Conservation (phyloP, 306 rosid genomes). For the Cicer pinnatifidum region DNA sequence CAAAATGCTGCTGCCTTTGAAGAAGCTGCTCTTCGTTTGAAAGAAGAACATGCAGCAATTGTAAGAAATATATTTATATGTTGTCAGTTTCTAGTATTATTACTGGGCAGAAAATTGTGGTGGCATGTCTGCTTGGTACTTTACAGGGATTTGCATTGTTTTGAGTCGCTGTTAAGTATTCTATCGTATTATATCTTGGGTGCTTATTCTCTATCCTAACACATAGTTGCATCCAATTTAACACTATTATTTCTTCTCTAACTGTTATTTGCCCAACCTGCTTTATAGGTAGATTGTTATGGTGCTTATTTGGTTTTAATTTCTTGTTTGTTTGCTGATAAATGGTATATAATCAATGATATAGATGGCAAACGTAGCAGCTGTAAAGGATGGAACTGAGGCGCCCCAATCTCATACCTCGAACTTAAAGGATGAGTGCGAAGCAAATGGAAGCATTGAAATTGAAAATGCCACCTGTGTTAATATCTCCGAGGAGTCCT, state of each 20-base stretch:
- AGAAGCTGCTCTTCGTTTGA: slow-evolving; percentile 66
- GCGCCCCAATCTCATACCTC: slow-evolving; percentile 29
- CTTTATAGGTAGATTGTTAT: slow-evolving; percentile 20
- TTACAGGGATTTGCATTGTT: slow-evolving; percentile 23
- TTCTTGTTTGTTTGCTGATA: slow-evolving; percentile 25
- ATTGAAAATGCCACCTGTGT: slow-evolving; percentile 24
- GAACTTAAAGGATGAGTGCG: slow-evolving; percentile 36
- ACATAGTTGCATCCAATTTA: not conserved
- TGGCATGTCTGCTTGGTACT: slow-evolving; percentile 31
- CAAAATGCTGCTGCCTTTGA: slow-evolving; percentile 73
- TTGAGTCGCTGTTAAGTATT: slow-evolving; percentile 30
- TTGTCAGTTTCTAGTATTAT: slow-evolving; percentile 20
- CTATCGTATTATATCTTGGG: slow-evolving; percentile 6
- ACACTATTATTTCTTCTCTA: slow-evolving; percentile 17
- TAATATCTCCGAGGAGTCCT: slow-evolving; percentile 30
- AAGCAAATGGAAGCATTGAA: slow-evolving; percentile 41
- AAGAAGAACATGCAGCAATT: slow-evolving; percentile 55
- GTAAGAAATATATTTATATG: slow-evolving; percentile 56
- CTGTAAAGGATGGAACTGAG: slow-evolving; percentile 54
- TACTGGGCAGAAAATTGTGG: not conserved
- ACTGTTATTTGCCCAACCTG: slow-evolving; percentile 14
- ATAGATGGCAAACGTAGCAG: slow-evolving; percentile 53
- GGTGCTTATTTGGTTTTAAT: slow-evolving; percentile 15
- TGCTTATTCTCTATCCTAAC: slow-evolving; percentile 13
- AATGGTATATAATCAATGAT: slow-evolving; percentile 34